Conservation (phyloP, 257 asterid species). For the Primulina huaijiensis region DNA sequence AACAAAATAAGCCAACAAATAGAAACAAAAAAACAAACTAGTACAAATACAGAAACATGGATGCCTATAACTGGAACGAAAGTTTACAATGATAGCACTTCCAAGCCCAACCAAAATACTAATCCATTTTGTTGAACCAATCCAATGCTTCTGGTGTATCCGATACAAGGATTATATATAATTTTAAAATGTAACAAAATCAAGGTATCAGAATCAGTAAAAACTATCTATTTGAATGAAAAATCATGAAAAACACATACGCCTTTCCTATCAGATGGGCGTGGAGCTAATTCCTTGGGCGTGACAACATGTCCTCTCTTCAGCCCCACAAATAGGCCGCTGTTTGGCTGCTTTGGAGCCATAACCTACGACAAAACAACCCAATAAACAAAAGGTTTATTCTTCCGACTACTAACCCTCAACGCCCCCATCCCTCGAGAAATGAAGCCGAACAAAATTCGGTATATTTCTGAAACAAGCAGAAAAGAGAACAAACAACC, state of each 20-base stretch:
- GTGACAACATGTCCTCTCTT: constrained; percentile 85
- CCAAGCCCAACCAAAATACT: neutral
- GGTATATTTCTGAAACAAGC: neutral
- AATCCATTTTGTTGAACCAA: too few relatives aligned
- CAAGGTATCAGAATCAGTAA: neutral
- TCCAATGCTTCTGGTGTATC: neutral
- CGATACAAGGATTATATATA: too few relatives aligned
- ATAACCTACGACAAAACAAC: constrained; percentile 38
- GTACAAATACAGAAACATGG: too few relatives aligned
- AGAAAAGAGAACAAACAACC: neutral
- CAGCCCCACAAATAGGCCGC: constrained; percentile 71
- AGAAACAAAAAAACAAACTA: too few relatives aligned
- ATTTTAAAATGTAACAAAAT: neutral
- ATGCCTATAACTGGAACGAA: too few relatives aligned
- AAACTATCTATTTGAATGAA: too few relatives aligned
- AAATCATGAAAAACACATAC: constrained; percentile 29
- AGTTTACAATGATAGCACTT: neutral
- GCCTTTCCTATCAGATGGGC: constrained; percentile 89
- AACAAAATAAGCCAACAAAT: too few relatives aligned
- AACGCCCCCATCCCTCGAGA: neutral
- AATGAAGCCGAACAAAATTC: neutral
- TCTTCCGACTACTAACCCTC: neutral
- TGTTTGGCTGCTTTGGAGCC: constrained; percentile 80
- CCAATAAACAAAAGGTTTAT: constrained; percentile 1
- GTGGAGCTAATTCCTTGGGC: constrained; percentile 74